Evolutionary conservation across 768 basidiomycete species (phyloP).

Genomic region (Grammothele lineata): DNA sequence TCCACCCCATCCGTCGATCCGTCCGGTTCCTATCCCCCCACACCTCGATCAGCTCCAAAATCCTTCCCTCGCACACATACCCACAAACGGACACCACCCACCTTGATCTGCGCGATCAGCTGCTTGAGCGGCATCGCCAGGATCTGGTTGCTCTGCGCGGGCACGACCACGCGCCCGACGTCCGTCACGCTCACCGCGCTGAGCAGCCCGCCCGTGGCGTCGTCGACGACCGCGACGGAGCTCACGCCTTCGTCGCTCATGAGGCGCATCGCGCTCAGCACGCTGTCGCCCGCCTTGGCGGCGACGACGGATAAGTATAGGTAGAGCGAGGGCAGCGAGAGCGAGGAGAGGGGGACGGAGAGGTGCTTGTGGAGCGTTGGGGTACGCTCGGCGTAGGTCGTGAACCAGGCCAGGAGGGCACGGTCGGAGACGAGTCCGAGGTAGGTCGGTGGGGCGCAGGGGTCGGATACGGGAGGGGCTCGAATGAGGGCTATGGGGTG

Average conservation of each 20-base stretch:
- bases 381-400: slow-evolving; percentile 45
- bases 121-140: slow-evolving; percentile 63
- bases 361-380: slow-evolving; percentile 43
- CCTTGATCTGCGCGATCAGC: slow-evolving; percentile 73
- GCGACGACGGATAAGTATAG: slow-evolving; percentile 62
- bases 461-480: slow-evolving; percentile 29
- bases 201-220: slow-evolving; percentile 54
- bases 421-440: slow-evolving; percentile 77
- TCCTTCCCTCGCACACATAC: no score
- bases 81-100: slow-evolving; percentile 20
- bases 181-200: slow-evolving; percentile 84
- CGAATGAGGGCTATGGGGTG: slow-evolving; percentile 48
- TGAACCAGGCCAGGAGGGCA: slow-evolving; percentile 66
- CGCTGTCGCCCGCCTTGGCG: slow-evolving; percentile 52
- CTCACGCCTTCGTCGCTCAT: slow-evolving; percentile 88
- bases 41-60: no score
- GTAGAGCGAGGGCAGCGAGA: slow-evolving; percentile 62
- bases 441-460: slow-evolving; percentile 36
- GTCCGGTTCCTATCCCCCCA: slow-evolving; percentile 52
- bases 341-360: slow-evolving; percentile 49
- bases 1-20: slow-evolving; percentile 80
- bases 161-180: slow-evolving; percentile 78
- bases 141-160: slow-evolving; percentile 76
- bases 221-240: slow-evolving; percentile 73
- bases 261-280: slow-evolving; percentile 77